These are phyloP conservation scores for Kodamaea neixiangensis DNA, from an alignment of 805 yeast genomes.

Conservation along the genomic window DNA sequence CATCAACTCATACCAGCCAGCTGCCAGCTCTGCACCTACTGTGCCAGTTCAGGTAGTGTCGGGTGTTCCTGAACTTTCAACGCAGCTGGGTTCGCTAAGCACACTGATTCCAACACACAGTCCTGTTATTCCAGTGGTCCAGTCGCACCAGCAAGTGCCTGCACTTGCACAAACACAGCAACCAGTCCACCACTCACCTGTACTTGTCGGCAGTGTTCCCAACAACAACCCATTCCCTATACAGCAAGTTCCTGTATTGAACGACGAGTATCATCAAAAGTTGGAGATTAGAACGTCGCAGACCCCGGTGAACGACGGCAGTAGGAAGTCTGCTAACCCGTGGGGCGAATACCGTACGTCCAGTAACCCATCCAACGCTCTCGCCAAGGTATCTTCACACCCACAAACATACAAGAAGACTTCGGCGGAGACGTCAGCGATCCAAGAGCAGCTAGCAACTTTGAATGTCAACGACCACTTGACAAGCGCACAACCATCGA, in stretches of 20 bases:
- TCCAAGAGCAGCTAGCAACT: slow-evolving; percentile 7
- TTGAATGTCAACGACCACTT: slow-evolving; percentile 8
- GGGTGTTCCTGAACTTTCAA: neutral
- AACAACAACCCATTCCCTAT: slow-evolving; percentile 12
- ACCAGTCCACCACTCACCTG: neutral
- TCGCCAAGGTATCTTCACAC: slow-evolving; percentile 7
- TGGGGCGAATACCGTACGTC: slow-evolving; percentile 33
- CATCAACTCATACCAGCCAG: neutral
- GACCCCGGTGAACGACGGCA: neutral
- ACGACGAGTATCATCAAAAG: neutral
- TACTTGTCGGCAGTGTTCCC: neutral
- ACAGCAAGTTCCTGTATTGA: slow-evolving; percentile 3
- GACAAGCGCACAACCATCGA: neutral
- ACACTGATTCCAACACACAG: neutral
- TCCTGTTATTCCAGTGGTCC: neutral
- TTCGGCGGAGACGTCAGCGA: slow-evolving; percentile 1
- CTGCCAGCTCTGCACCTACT: neutral
- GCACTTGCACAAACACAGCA: neutral
- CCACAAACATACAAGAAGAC: slow-evolving; percentile 2
- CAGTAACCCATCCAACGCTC: neutral
- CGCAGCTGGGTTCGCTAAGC: neutral
- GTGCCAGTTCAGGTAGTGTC: slow-evolving; percentile 1
- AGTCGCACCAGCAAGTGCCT: neutral
- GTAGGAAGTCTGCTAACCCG: slow-evolving; percentile 28
- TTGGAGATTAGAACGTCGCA: slow-evolving; percentile 3